Evolutionary conservation across 2,329 filamentous ascomycete genomes (phyloP), one percentile per base, ranked within the genome.

Genomic region (Cladophialophora immunda): DNA sequence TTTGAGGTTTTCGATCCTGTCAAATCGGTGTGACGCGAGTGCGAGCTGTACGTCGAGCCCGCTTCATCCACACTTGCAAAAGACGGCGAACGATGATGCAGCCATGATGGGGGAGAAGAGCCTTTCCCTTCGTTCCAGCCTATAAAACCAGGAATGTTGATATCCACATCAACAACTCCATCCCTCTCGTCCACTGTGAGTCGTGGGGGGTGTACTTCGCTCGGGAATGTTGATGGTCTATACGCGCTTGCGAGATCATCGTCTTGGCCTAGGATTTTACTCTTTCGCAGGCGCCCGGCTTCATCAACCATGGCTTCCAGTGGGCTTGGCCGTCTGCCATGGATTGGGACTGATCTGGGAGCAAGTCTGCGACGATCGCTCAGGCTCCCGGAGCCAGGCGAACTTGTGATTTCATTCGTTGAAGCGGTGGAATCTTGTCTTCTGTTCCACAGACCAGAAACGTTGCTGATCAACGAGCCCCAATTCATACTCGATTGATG

Each of bases 111-210:
- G 32, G 63, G 56, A 32, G 68, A 65, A 22, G 59, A 27, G 13
- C 7, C 22, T 52, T 65, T 69, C 15, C 56, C 36, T 7, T 67
- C 64, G 8, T 82, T 82, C 55, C 80, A 78, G 17, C 69, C 65
- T 9, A 81, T 80, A 77, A 83, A 83, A 9, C 83, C 84, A 47
- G 84, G 83, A 22, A 87, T 76, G 2, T 84, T 83, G 54, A 88
- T 81, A 65, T 87, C 85, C 58, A 88, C 85, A 71, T 88, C 86
- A 32, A 88, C 84, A n/a, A 88, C 82, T 1, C 86, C 86, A 70
- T 88, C 86, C 30, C 84, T 82, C 54, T 84, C 70, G 41, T 74
- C 70, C 3, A 74, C 72, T 11, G 59, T 68, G 1, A 74, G 68
- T n/a, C 65, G 64, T n/a, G 71, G 71, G 30, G 70, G 61, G 11